These are phyloP conservation scores for Claviceps monticola DNA, from an alignment of 2,329 filamentous ascomycete species.

Conservation along the genomic window DNA sequence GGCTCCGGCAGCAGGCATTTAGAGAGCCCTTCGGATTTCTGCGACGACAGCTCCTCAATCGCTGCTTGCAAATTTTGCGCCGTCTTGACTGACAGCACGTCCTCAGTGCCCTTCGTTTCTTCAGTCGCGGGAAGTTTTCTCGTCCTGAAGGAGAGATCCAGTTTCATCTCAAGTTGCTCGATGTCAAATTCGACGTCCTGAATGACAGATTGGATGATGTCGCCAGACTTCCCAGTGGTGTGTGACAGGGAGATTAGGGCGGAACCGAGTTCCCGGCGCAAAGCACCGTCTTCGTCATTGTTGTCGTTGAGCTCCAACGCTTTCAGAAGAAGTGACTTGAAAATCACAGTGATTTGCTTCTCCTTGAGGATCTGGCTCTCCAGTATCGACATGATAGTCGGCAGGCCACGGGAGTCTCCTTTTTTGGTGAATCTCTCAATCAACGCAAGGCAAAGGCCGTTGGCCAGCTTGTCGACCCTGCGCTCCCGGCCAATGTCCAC, in stretches of 20 bases:
- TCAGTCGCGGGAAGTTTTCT: constrained; percentile 36
- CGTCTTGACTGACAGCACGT: constrained; percentile 12
- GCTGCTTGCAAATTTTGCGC: constrained; percentile 25
- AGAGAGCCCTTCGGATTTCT: constrained; percentile 22
- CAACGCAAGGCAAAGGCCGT: constrained; percentile 55
- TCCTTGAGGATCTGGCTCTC: constrained; percentile 46
- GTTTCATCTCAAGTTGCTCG: constrained; percentile 58
- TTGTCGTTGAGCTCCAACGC: constrained; percentile 43
- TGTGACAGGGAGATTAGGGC: constrained; percentile 54
- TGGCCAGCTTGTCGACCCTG: constrained; percentile 55
- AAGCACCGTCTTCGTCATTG: constrained; percentile 37
- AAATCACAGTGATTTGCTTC: constrained; percentile 47
- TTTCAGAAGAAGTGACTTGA: constrained; percentile 50
- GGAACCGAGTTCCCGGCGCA: constrained; percentile 50
- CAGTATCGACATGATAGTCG: constrained; percentile 47
- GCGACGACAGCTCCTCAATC: constrained; percentile 24
- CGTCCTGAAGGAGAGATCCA: constrained; percentile 55
- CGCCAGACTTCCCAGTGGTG: constrained; percentile 40
- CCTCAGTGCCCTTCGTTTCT: constrained; percentile 24
- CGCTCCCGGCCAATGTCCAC: constrained; percentile 49
- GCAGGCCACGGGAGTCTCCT: constrained; percentile 41
- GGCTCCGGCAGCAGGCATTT: constrained; percentile 39
- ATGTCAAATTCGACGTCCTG: constrained; percentile 57
- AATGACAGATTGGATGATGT: constrained; percentile 53
- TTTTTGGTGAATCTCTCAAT: constrained; percentile 48